These are phyloP conservation scores for Entomortierella lignicola DNA, from an alignment of 192 early-diverging fungal genomes.

Conservation along the genomic window DNA sequence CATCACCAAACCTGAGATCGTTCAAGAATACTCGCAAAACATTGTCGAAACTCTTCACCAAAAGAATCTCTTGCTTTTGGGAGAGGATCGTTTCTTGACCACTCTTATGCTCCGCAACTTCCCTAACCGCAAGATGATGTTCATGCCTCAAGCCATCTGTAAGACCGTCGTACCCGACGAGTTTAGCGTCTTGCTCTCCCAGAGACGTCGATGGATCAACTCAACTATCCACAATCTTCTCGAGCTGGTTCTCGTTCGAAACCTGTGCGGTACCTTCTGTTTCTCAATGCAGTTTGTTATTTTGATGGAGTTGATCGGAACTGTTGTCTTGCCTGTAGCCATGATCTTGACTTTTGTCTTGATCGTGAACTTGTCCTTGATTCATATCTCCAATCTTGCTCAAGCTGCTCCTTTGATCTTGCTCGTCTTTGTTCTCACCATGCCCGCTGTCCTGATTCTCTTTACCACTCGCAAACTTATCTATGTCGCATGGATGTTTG, in stretches of 20 bases:
- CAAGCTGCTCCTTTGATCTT: constrained; percentile 79
- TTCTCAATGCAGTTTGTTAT: constrained; percentile 93
- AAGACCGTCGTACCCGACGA: constrained; percentile 88
- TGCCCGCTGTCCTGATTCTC: constrained; percentile 91
- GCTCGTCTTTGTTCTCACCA: constrained; percentile 83
- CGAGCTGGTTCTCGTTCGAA: constrained; percentile 90
- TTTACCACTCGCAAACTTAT: constrained; percentile 87
- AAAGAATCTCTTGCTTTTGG: constrained; percentile 90
- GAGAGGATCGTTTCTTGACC: constrained; percentile 92
- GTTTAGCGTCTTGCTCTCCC: constrained; percentile 87
- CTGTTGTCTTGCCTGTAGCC: constrained; percentile 80
- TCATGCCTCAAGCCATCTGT: constrained; percentile 86
- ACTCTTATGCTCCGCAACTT: constrained; percentile 92
- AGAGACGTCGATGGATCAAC: constrained; percentile 97
- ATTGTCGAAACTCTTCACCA: constrained; percentile 85
- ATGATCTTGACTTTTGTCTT: constrained; percentile 77
- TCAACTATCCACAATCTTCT: constrained; percentile 95
- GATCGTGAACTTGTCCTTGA: constrained; percentile 66
- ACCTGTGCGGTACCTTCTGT: constrained; percentile 97
- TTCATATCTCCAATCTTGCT: constrained; percentile 65
- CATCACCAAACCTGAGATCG: constrained; percentile 90
- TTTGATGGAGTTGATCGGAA: constrained; percentile 82
- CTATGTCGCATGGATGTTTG: constrained; percentile 94
- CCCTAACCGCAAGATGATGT: constrained; percentile 89
- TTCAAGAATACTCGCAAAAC: constrained; percentile 87